These are phyloP conservation scores for Rhodosporidiobolus sp. DNA, from an alignment of 768 basidiomycete genomes.

Conservation along the genomic window DNA sequence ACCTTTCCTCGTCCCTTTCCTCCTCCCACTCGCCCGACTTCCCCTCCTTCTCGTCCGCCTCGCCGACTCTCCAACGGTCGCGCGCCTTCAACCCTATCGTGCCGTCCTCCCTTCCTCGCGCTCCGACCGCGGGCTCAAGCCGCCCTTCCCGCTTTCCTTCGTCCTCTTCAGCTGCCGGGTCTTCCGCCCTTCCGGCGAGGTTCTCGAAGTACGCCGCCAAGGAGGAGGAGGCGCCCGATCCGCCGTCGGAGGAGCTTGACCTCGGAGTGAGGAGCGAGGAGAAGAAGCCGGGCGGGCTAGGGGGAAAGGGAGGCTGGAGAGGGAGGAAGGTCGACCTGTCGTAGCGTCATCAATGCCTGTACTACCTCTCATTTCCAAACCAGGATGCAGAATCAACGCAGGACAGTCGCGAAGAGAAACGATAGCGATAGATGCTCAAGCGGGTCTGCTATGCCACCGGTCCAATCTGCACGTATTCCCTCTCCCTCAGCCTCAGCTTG, in stretches of 20 bases:
- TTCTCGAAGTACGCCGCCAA: background rate
- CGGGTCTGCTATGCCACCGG: too few relatives aligned
- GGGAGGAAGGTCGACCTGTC: background rate
- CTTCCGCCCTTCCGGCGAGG: too few relatives aligned
- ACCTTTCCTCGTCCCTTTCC: too few relatives aligned
- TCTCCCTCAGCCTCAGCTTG: background rate
- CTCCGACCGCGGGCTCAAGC: too few relatives aligned
- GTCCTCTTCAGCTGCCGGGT: background rate
- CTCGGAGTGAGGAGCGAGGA: background rate
- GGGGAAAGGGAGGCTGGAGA: background rate
- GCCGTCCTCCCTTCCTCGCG: background rate
- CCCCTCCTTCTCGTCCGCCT: background rate
- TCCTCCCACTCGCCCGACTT: too few relatives aligned
- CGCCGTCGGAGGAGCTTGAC: constrained; percentile 2
- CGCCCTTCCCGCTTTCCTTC: background rate
- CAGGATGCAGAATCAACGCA: too few relatives aligned
- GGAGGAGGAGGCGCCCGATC: background rate
- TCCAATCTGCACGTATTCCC: too few relatives aligned
- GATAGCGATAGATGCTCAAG: too few relatives aligned
- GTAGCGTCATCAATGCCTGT: too few relatives aligned
- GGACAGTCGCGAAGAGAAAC: too few relatives aligned
- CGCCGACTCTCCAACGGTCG: background rate
- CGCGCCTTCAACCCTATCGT: background rate
- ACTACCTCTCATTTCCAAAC: too few relatives aligned
- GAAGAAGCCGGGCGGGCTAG: background rate